Conservation (phyloP, 106 monocot genomes). For the Platanthera guangdongensis region DNA sequence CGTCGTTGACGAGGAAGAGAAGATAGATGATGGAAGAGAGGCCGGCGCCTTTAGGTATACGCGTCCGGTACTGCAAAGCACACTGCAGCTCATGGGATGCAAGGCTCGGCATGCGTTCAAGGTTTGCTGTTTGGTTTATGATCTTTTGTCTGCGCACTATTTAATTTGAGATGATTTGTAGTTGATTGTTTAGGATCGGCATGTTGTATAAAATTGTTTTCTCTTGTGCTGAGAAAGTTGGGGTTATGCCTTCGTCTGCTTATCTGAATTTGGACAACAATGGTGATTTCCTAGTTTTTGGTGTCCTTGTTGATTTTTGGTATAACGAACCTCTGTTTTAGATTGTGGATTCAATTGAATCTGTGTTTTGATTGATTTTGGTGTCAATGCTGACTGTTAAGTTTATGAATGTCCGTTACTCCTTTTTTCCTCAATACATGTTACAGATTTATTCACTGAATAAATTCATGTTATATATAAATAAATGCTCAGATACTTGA, state of each 20-base stretch:
- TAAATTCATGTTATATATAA: too few relatives aligned
- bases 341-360: background rate
- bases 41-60: conserved; percentile 38
- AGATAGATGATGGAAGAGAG: background rate
- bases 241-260: background rate
- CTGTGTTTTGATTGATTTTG: background rate
- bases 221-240: too few relatives aligned
- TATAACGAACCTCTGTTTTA: background rate
- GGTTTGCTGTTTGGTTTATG: conserved; percentile 11
- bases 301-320: background rate
- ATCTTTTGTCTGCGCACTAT: background rate
- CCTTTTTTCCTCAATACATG: too few relatives aligned
- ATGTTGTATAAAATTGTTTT: background rate
- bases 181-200: background rate
- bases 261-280: background rate
- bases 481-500: too few relatives aligned
- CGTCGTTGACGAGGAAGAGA: conserved; percentile 10
- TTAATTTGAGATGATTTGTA: background rate
- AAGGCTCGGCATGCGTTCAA: conserved; percentile 58
- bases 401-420: too few relatives aligned
- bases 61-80: conserved; percentile 43
- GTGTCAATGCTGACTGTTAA: too few relatives aligned
- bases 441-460: too few relatives aligned
- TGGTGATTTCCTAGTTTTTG: background rate
- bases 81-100: conserved; percentile 52